Conservation (phyloP, 108 stramenopile species). For the Nannochloropsis salina region DNA sequence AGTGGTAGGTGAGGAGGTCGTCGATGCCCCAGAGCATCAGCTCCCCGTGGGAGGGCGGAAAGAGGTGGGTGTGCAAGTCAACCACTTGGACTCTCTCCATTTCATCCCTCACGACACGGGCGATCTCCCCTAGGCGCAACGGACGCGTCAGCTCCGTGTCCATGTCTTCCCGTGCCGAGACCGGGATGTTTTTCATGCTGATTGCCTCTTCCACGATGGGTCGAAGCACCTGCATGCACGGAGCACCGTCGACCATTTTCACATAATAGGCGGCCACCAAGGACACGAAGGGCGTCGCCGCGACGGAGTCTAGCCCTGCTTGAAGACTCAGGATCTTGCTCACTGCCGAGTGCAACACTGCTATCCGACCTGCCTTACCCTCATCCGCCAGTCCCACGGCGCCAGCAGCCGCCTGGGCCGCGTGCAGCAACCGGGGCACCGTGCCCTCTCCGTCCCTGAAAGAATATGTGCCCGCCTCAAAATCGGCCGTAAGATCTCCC, state of each 20-base stretch:
- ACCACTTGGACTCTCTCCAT: conserved; percentile 52
- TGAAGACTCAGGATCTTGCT: conserved; percentile 23
- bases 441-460: conserved; percentile 18
- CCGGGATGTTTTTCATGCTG: not conserved
- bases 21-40: conserved; percentile 80
- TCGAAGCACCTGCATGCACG: conserved; percentile 21
- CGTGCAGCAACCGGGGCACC: not conserved
- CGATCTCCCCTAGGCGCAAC: not conserved
- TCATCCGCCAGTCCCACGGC: not conserved
- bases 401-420: not conserved
- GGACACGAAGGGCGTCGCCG: not conserved
- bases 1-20: conserved; percentile 83
- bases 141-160: not conserved
- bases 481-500: conserved; percentile 22
- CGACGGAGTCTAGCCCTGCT: not conserved
- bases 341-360: not conserved
- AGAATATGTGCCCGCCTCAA: conserved; percentile 9
- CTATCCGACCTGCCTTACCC: not conserved
- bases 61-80: conserved; percentile 83
- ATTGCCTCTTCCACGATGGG: not conserved
- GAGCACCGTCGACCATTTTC: not conserved
- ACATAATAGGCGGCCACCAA: conserved; percentile 18
- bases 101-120: conserved; percentile 26
- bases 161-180: not conserved
- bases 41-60: conserved; percentile 71